Percentiles rank a stretch among this genome's conserved stretches.
Evolutionary conservation across 2,329 filamentous ascomycete species (phyloP).

Genomic region (Helotiales sp.): DNA sequence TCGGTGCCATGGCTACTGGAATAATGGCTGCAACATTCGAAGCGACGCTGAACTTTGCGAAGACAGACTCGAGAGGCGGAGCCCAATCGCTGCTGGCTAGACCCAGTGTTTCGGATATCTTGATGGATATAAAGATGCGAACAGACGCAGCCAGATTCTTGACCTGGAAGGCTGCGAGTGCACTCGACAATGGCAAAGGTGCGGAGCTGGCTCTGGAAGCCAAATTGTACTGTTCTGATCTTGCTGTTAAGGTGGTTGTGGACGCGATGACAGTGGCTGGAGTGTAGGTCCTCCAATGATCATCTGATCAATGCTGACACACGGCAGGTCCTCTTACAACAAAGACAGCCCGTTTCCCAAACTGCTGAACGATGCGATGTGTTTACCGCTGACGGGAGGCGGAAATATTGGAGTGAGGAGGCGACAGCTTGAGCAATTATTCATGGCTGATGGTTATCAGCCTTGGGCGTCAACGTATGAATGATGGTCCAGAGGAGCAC

Average conservation of each 20-base stretch:
- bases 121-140: conserved; percentile 53
- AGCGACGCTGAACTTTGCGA: conserved; percentile 50
- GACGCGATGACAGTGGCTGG: conserved; percentile 54
- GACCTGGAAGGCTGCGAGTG: conserved; percentile 51
- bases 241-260: conserved; percentile 46
- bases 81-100: conserved; percentile 45
- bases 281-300: conserved; percentile 38
- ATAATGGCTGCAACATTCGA: conserved; percentile 56
- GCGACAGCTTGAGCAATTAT: conserved; percentile 47
- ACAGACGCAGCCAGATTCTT: conserved; percentile 48
- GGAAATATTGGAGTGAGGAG: conserved; percentile 54
- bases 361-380: conserved; percentile 47
- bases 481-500: neutral
- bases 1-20: conserved; percentile 54
- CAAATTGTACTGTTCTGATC: conserved; percentile 53
- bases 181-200: conserved; percentile 40
- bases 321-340: conserved; percentile 16
- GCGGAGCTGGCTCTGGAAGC: conserved; percentile 49
- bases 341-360: conserved; percentile 39
- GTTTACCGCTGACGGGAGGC: conserved; percentile 52
- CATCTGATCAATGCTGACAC: conserved; percentile 6
- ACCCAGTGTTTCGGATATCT: conserved; percentile 51
- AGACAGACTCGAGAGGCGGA: conserved; percentile 46
- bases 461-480: conserved; percentile 43
- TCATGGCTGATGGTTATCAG: conserved; percentile 45